A percentile compares a stretch with the other conserved stretches of the same genome.
Evolutionary conservation across 495 filamentous ascomycete genomes (phyloP).

Genomic region (Schizothecium vesticola): DNA sequence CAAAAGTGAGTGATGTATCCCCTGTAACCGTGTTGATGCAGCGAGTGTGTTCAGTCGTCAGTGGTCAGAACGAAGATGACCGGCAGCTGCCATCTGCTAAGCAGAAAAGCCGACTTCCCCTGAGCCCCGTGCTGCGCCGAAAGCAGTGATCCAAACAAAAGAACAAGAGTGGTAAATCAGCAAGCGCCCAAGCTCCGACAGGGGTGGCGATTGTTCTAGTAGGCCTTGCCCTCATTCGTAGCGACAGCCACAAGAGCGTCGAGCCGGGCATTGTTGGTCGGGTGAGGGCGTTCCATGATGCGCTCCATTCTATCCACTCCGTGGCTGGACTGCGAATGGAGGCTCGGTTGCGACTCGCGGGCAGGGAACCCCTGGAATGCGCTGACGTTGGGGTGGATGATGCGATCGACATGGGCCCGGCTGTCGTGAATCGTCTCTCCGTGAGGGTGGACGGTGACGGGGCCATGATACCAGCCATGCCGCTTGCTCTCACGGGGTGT

Average conservation of each 20-base stretch:
- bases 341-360: constrained; percentile 25
- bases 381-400: constrained; percentile 44
- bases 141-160: neutral
- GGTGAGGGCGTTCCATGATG: constrained; percentile 24
- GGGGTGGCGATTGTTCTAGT: constrained; percentile 17
- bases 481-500: constrained; percentile 57
- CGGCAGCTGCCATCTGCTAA: neutral
- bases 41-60: constrained; percentile 19
- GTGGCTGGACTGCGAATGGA: constrained; percentile 15
- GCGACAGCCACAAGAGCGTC: constrained; percentile 87
- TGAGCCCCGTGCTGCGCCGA: neutral
- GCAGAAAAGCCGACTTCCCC: neutral
- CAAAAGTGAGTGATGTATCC: constrained; percentile 14
- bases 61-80: neutral
- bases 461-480: constrained; percentile 65
- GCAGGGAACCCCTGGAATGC: constrained; percentile 42
- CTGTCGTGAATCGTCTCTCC: constrained; percentile 34
- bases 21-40: constrained; percentile 18
- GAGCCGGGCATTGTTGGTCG: constrained; percentile 42
- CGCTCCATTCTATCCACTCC: constrained; percentile 26
- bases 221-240: constrained; percentile 66
- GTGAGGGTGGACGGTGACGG: constrained; percentile 32
- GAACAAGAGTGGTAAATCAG: neutral
- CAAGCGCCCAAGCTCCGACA: neutral
- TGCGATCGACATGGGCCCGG: constrained; percentile 40